These are phyloP conservation scores for Plasmodium berghei DNA, from an alignment of 169 alveolate genomes.

Conservation along the genomic window DNA sequence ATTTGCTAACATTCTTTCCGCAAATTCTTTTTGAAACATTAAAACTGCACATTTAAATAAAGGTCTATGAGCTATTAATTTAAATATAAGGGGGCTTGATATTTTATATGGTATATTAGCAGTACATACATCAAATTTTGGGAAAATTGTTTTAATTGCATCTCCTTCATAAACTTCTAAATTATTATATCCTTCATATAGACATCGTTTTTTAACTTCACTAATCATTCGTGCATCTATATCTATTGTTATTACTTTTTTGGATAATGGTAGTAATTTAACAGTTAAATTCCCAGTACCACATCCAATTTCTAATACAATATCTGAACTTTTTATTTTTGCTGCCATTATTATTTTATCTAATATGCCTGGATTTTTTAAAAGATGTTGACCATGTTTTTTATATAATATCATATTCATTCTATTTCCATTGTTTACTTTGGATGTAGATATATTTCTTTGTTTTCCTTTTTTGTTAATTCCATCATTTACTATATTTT, in stretches of 20 bases:
- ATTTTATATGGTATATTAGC: conserved; percentile 99
- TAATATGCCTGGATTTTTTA: conserved; percentile 98
- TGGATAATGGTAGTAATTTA: conserved; percentile 95
- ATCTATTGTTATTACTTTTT: conserved; percentile 98
- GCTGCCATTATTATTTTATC: conserved; percentile 96
- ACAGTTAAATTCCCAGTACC: conserved; percentile 98
- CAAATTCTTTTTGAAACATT: conserved; percentile 99
- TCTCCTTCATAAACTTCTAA: conserved; percentile 94
- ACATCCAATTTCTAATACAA: conserved; percentile 98
- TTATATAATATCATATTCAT: conserved; percentile 90
- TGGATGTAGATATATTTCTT: conserved; percentile 61
- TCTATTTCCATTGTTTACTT: conserved; percentile 49
- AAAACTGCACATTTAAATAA: conserved; percentile 98
- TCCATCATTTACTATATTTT: conserved; percentile 31
- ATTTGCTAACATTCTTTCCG: conserved; percentile 96
- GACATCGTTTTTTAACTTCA: conserved; percentile 97
- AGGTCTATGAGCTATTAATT: conserved; percentile 96
- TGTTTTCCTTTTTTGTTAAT: conserved; percentile 26
- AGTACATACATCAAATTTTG: conserved; percentile 97
- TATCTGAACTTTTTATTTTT: conserved; percentile 97
- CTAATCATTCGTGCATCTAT: conserved; percentile 99
- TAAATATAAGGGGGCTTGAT: conserved; percentile 98
- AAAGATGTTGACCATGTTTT: conserved; percentile 97
- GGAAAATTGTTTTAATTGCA: conserved; percentile 94
- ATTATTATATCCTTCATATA: conserved; percentile 89